Evolutionary conservation across 805 yeast species (phyloP).

Genomic region (Suhomyces prunicola): DNA sequence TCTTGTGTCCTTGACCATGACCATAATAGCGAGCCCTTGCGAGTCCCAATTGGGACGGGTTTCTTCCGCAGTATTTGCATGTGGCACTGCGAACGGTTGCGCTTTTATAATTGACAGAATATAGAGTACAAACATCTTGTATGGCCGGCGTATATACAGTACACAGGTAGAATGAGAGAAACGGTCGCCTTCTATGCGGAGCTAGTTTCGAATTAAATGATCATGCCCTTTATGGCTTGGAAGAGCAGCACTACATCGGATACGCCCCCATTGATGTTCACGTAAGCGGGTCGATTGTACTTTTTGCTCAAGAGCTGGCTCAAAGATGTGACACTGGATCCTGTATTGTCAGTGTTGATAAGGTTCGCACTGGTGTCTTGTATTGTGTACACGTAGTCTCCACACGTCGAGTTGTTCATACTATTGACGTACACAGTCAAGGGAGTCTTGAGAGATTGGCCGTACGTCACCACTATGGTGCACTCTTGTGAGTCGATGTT

Average conservation of each 20-base stretch:
- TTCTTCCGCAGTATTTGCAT: not conserved
- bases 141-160: not conserved
- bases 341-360: conserved; percentile 15
- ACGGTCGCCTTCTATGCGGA: not conserved
- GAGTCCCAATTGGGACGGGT: not conserved
- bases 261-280: conserved; percentile 25
- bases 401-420: conserved; percentile 17
- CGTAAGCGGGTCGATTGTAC: conserved; percentile 26
- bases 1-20: not conserved
- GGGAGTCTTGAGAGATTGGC: conserved; percentile 16
- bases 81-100: not conserved
- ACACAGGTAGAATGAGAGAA: not conserved
- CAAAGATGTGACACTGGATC: conserved; percentile 16
- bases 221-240: not conserved
- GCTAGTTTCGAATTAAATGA: not conserved
- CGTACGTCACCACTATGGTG: conserved; percentile 12
- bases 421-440: conserved; percentile 30
- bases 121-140: not conserved
- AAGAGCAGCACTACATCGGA: not conserved
- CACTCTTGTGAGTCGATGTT: conserved; percentile 11
- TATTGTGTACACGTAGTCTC: conserved; percentile 32
- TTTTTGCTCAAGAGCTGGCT: conserved; percentile 24
- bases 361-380: conserved; percentile 18
- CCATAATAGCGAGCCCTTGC: not conserved
- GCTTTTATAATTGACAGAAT: not conserved